Conservation (phyloP, 345 rosid species). For the Balakata baccata region DNA sequence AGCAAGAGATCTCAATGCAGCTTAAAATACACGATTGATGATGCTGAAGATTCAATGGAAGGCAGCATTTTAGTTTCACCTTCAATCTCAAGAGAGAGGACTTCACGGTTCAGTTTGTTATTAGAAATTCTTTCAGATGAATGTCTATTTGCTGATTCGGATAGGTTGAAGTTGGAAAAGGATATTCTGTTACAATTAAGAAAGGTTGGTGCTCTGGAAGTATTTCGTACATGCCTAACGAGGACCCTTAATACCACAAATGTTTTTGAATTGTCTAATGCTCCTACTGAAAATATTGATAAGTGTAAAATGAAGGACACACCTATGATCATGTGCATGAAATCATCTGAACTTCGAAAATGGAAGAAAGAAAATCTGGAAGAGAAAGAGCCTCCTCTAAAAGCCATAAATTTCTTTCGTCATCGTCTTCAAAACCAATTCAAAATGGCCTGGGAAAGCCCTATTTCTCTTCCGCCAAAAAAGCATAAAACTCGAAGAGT, state of each 20-base stretch:
- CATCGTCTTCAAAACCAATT: constrained; percentile 25
- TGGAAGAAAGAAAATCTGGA: constrained; percentile 41
- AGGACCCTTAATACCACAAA: constrained; percentile 32
- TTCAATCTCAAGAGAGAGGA: constrained; percentile 16
- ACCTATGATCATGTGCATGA: constrained; percentile 18
- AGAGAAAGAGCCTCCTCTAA: constrained; percentile 28
- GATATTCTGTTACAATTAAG: constrained; percentile 61
- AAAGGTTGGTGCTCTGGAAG: constrained; percentile 61
- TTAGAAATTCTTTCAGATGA: constrained; percentile 71
- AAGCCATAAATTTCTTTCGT: constrained; percentile 5
- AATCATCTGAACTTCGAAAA: constrained; percentile 41
- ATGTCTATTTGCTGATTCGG: constrained; percentile 47
- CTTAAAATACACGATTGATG: constrained; percentile 11
- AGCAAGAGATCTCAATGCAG: constrained; percentile 28
- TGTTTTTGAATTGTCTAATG: constrained; percentile 35
- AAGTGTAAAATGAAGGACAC: constrained; percentile 20
- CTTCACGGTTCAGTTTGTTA: constrained; percentile 46
- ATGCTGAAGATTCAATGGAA: neutral
- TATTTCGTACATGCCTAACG: constrained; percentile 44
- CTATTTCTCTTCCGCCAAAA: constrained; percentile 28
- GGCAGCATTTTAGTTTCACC: constrained; percentile 14
- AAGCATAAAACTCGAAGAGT: constrained; percentile 38
- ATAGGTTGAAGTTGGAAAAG: constrained; percentile 47
- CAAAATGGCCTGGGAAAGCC: constrained; percentile 23
- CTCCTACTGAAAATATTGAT: constrained; percentile 21